phyloP scores from a whole-genome alignment of 768 basidiomycete species.

The Rhizopogon sp. region DNA sequence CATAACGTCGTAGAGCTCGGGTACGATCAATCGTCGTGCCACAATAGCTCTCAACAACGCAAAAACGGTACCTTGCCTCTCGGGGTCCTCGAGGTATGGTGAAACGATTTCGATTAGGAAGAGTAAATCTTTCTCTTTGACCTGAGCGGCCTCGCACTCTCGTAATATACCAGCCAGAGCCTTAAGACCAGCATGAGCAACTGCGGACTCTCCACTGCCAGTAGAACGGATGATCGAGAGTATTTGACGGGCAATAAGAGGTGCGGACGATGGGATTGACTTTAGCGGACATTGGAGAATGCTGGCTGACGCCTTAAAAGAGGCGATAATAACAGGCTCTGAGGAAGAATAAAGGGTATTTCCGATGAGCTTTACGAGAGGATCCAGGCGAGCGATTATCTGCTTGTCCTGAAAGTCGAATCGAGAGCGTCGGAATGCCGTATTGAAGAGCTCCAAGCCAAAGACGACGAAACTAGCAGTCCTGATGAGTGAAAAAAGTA shows the following conservation, averaged over 20 bases:
- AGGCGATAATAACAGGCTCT: conserved; percentile 66
- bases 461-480: conserved; percentile 77
- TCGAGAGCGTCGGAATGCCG: conserved; percentile 78
- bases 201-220: conserved; percentile 86
- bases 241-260: conserved; percentile 80
- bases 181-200: conserved; percentile 84
- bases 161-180: conserved; percentile 85
- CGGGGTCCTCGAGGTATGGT: conserved; percentile 88
- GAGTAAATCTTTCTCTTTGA: conserved; percentile 86
- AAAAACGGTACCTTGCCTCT: conserved; percentile 82
- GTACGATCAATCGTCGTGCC: conserved; percentile 85
- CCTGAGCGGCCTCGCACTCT: conserved; percentile 73
- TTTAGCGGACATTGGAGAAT: conserved; percentile 83
- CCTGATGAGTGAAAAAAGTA: conserved; percentile 1
- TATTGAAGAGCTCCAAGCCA: conserved; percentile 87
- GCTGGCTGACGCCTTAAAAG: conserved; percentile 74
- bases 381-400: conserved; percentile 79
- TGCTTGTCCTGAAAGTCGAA: conserved; percentile 78
- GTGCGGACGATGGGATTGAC: conserved; percentile 66
- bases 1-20: conserved; percentile 97
- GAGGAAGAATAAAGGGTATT: conserved; percentile 88
- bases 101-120: conserved; percentile 81
- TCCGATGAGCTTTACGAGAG: conserved; percentile 83
- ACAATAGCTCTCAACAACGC: conserved; percentile 87
- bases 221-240: conserved; percentile 76